A percentile compares a stretch with the other conserved stretches of the same genome.
Evolutionary conservation across 768 basidiomycete species (phyloP).

Genomic region (Lactifluus hygrophoroides): DNA sequence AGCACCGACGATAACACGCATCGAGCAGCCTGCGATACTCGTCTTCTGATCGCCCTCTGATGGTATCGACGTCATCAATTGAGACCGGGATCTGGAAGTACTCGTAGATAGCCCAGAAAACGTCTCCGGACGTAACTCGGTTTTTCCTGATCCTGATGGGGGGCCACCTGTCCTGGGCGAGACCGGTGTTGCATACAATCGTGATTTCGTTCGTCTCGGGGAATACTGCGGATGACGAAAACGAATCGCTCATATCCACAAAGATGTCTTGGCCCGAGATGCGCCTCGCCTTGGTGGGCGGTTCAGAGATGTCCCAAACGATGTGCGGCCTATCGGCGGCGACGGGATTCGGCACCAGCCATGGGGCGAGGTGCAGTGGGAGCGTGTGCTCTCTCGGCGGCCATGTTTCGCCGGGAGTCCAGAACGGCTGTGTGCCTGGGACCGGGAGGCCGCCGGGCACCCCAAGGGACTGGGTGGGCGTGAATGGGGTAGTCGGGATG

Average conservation of each 20-base stretch:
- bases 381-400: constrained; percentile 11
- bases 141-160: constrained; percentile 9
- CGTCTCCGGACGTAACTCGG: constrained; percentile 11
- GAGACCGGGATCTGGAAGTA: constrained; percentile 14
- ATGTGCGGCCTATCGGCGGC: constrained; percentile 11
- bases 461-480: background rate
- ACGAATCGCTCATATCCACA: constrained; percentile 12
- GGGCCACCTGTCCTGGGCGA: constrained; percentile 7
- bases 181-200: constrained; percentile 4
- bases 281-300: constrained; percentile 11
- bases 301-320: constrained; percentile 13
- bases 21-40: constrained; percentile 1
- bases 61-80: constrained; percentile 1
- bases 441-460: background rate
- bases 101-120: constrained; percentile 18
- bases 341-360: constrained; percentile 14
- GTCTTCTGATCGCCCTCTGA: constrained; percentile 1
- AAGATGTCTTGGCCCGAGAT: constrained; percentile 15
- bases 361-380: constrained; percentile 16
- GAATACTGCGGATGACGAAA: constrained; percentile 9
- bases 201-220: constrained; percentile 7
- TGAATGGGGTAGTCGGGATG: constrained; percentile 4
- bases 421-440: constrained; percentile 4
- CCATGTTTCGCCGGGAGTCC: constrained; percentile 12
- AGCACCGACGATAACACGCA: constrained; percentile 10